Evolutionary conservation across 306 rosid genomes (phyloP), one percentile per base, ranked within the genome.

Genomic region (Vicia villosa): DNA sequence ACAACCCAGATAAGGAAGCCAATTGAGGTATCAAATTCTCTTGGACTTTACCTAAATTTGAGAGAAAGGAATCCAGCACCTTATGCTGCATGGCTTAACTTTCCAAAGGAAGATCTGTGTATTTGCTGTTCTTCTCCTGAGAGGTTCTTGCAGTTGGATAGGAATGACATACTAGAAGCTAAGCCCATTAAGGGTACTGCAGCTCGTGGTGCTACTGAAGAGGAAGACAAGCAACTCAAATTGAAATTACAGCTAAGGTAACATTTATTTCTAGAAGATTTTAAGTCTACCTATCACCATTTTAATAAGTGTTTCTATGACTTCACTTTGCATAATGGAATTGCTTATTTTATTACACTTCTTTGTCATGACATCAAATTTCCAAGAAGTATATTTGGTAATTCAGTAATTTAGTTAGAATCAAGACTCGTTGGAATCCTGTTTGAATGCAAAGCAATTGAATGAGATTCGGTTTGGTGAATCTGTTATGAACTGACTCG

Each of bases 101-200:
- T 95, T 83, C 74, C 96, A 2, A 89, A 81, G 52, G 96, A 89
- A 75, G 79, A 86, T 58, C 77, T 91, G 40, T 75, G 80, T 57
- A 82, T 95, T 50, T 95, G 99, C 78, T 91, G 95, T 76, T 95
- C 99, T 71, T 95, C 97, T 21, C 99, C 99, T 4, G 99, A 95
- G 88, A 82, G 97, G 83, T 95, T 95, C 81, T 74, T 95, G 57
- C 86, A 81, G 81, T 76, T 95, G 83, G 90, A 91, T 74, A 79
- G 87, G 71, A 79, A 80, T 68, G 89, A 84, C 32, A 41, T 84
- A 5, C 87, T 95, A 71, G 99, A 95, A 87, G 97, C 99, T 28
- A 95, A 95, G 77, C 99, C 99, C 70, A 95, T 95, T 45, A 95
- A 95, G 83, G 99, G 99, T 47, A 95, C 99, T 3, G 15, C 86